Evolutionary conservation across 2,329 filamentous ascomycete species (phyloP), one percentile per base, ranked within the genome.

Genomic region (Coleophoma crateriformis): DNA sequence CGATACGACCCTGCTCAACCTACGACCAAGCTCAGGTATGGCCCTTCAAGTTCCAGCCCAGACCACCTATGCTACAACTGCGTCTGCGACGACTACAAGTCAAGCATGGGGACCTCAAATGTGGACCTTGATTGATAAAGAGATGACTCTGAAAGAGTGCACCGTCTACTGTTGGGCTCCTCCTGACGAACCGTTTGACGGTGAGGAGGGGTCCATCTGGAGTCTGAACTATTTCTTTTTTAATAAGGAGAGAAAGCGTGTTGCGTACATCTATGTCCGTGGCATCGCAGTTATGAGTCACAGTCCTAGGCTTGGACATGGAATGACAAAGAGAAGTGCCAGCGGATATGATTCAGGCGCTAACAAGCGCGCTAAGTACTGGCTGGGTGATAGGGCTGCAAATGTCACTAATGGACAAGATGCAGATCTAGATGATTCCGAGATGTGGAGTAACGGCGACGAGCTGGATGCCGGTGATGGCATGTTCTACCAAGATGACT

Each of bases 191-290:
- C 90, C 90, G 0, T 96, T 95, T 61, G 87, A 91, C 60, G 90
- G 90, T 55, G 91, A 95, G 54, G 90, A 96, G 63, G 88, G 89
- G 54, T 87, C 91, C 10, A 91, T 99, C 54, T 99, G 92, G 92
- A 90, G 88, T 45, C 78, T 91, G 54, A 91, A 97, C 67, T 96
- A 95, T 69, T 96, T 99, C 74, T 95, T 97, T 68, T 97, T 96
- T 78, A 96, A 95, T 75, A 92, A 92, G 62, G 76, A 84, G 22
- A 79, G 86, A 64, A 97, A 97, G 73, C 84, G 94, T 39, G 92
- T 99, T 15, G 91, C 90, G 53, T 99, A 99, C 66, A 73, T 99
- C 42, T 95, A 96, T 63, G 81, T 96, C 42, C 86, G 92, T 53
- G 91, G 89, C n/a, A 82, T 96, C 42, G 92, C 82, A 51, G 85